Conservation (phyloP, 768 basidiomycete species). For the Austroboletus eburneus region DNA sequence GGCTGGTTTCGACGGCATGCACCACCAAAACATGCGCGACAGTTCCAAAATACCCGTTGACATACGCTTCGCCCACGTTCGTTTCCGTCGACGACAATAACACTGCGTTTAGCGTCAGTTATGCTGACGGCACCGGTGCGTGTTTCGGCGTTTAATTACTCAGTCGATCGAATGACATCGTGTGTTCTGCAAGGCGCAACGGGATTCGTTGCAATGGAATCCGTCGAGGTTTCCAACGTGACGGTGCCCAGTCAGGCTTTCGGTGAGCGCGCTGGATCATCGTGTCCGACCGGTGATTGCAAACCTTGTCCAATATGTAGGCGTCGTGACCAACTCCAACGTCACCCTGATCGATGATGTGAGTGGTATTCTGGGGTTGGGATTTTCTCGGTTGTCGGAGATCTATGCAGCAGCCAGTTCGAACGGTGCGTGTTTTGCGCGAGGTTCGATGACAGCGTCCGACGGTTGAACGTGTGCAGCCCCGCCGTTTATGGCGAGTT, state of each 20-base stretch:
- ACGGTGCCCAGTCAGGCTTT: slow-evolving; percentile 60
- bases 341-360: slow-evolving; percentile 57
- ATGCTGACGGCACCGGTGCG: slow-evolving; percentile 68
- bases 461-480: slow-evolving; percentile 36
- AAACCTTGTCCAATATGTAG: slow-evolving; percentile 31
- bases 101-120: slow-evolving; percentile 56
- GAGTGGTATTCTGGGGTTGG: slow-evolving; percentile 72
- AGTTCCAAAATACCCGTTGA: slow-evolving; percentile 68
- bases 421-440: slow-evolving; percentile 42
- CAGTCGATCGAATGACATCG: background rate
- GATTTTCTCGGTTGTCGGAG: slow-evolving; percentile 69
- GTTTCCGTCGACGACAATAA: slow-evolving; percentile 54
- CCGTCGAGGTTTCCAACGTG: slow-evolving; percentile 55
- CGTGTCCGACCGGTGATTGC: background rate
- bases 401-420: slow-evolving; percentile 43
- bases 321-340: slow-evolving; percentile 57
- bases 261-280: slow-evolving; percentile 41
- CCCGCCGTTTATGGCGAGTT: slow-evolving; percentile 59
- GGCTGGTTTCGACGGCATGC: slow-evolving; percentile 67
- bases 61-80: slow-evolving; percentile 64
- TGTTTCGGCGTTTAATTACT: slow-evolving; percentile 6
- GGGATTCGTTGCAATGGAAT: slow-evolving; percentile 70
- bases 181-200: slow-evolving; percentile 44
- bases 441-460: background rate
- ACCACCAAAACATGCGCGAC: slow-evolving; percentile 46